Evolutionary conservation across 805 yeast species (phyloP).

Genomic region (Nadsonia fulvescens): DNA sequence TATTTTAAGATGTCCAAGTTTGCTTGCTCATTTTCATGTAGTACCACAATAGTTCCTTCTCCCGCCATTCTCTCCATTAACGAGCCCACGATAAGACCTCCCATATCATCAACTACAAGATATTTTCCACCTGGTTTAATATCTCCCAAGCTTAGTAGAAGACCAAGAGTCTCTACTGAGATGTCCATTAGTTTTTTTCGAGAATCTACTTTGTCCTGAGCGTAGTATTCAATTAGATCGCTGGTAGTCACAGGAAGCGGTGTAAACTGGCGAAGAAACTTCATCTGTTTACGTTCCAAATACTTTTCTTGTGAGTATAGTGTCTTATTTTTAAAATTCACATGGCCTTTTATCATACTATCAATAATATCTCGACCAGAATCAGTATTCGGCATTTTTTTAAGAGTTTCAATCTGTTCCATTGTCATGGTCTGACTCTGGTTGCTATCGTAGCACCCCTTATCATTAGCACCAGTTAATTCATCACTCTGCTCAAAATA

Average conservation of each 20-base stretch:
- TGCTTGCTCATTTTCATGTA: conserved; percentile 89
- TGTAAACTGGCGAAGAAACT: conserved; percentile 72
- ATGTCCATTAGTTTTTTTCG: conserved; percentile 54
- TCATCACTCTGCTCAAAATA: too few relatives aligned
- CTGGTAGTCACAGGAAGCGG: conserved; percentile 60
- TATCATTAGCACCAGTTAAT: too few relatives aligned
- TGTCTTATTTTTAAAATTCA: conserved; percentile 76
- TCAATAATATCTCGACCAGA: conserved; percentile 63
- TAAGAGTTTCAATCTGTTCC: conserved; percentile 68
- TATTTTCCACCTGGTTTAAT: conserved; percentile 82
- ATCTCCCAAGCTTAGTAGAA: conserved; percentile 61
- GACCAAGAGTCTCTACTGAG: conserved; percentile 70
- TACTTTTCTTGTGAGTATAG: conserved; percentile 83
- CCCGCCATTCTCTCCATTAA: conserved; percentile 78
- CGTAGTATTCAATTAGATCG: conserved; percentile 51
- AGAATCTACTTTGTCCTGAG: conserved; percentile 73
- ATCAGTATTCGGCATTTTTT: conserved; percentile 30
- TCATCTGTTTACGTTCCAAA: conserved; percentile 76
- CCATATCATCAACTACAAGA: conserved; percentile 81
- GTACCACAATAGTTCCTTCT: conserved; percentile 47
- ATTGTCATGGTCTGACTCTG: conserved; percentile 54
- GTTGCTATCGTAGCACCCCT: too few relatives aligned
- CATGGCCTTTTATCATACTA: conserved; percentile 67
- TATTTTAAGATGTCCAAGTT: conserved; percentile 54
- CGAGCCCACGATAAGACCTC: conserved; percentile 73